Base-by-base conservation (phyloP, 2,329 filamentous ascomycete species). In the Ophiostoma ulmi region DNA sequence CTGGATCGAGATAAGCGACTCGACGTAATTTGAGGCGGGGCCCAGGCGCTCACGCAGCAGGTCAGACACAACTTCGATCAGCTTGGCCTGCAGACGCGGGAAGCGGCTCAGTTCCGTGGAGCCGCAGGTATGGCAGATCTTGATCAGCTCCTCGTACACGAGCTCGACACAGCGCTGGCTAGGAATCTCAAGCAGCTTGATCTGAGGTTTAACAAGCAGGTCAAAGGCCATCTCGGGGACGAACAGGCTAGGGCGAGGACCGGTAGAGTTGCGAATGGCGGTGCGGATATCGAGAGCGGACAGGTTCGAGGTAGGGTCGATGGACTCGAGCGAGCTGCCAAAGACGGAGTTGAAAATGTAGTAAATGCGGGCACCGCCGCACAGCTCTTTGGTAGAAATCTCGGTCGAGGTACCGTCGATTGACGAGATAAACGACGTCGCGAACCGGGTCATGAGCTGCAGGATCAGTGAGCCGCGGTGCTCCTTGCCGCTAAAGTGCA, bases 261-360 rank as follows among this genome's bases (percentile, higher is more conserved):
- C 95, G 22, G 95, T 99, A 1, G 95, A 99, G 82, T 99, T 99
- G 76, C 95, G 91, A 76, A 99, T 99, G 4, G 95, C 95, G 14
- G 95, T 99, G 78, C 95, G 88, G 75, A 99, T 99, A 78, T 99
- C 95, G 67, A 94, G 88, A 17, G 94, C 92, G 7, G 95, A 95
- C 72, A 99, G 89, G 77, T 99, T 99, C 67, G 91, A 92, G 1
- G 94, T 99, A 5, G 95, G 95, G 76, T 99, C 94, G 75, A 99
- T 97, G 31, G 93, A 91, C 79, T 99, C 95, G 68, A 99, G 84
- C 26, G 94, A 96, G 80, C 94, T 97, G 72, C 95, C 95, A 80
- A 98, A 99, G 63, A 98, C 94, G 5, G 94, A 97, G 82, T 98
- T 98, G 86, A 97, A 98, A 75, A 98, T 97, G 81, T 98, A 97